Evolutionary conservation across 345 rosid species (phyloP), one percentile per base, ranked within the genome.

Genomic region (Moricandia arvensis): DNA sequence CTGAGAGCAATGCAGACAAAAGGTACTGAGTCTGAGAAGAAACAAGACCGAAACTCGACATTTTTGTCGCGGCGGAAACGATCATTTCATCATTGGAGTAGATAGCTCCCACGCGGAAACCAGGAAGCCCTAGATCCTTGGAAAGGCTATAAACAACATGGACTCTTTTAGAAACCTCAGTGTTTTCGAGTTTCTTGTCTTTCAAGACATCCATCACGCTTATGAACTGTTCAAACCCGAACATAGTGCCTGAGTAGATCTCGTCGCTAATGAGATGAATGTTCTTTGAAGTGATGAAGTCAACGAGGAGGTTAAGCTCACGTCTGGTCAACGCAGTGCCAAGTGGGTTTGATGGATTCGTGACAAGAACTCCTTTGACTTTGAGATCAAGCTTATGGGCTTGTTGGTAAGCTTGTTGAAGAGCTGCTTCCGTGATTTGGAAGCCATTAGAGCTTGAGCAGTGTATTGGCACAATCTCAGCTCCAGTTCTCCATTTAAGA

Each of bases 51-150:
- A 90, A 90, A 72, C 96, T 90, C 41, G 96, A 90, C 96, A 90
- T 90, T 69, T 90, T 90, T 8, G 96, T 90, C 11, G 96, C 93
- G 2, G 96, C 87, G 0, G 91, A 87, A 45, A 90, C 89, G 38
- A 90, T 83, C 73, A 63, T 68, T 43, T 86, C 84, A 13, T 90
- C 88, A 75, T 90, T 87, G 75, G 96, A 88, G 68, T 90, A 88
- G 74, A 90, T 84, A 47, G 91, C 96, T 59, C 91, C 96, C n/a
- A 90, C 96, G 27, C 96, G 89, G 76, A 90, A 90, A 71, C 96
- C 96, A 49, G 96, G 93, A 1, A 90, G 91, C 2, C 93, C 96
- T 7, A 90, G 82, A 70, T 90, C 96, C 54, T 90, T 90, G 1
- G 96, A 90, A 30, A 90, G 90, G 47, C 93, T 88, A 9, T 87